Percentiles rank a stretch among this genome's conserved stretches.
Evolutionary conservation across 148 eudicot genomes (phyloP).

Genomic region (Nyssa sinensis): DNA sequence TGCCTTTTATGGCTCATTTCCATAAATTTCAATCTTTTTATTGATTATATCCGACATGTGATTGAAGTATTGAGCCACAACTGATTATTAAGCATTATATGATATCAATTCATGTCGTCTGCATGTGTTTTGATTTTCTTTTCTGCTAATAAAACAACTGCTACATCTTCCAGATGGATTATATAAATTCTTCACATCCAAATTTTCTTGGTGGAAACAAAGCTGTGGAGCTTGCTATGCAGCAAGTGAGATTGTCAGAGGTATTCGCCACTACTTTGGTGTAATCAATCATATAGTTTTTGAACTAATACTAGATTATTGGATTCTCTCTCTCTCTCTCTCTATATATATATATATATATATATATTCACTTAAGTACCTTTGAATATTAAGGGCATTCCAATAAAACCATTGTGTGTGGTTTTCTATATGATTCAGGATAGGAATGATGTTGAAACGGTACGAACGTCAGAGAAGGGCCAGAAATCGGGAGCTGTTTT

Average conservation of each 20-base stretch:
- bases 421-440: background rate
- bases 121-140: background rate
- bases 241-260: conserved; percentile 18
- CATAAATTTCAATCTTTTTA: no score
- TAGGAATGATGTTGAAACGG: conserved; percentile 6
- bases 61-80: background rate
- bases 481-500: conserved; percentile 10
- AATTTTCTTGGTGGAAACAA: conserved; percentile 40
- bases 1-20: no score
- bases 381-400: background rate
- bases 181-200: conserved; percentile 40
- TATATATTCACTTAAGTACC: background rate
- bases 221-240: conserved; percentile 35
- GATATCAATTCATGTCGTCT: background rate
- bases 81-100: background rate
- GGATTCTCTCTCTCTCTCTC: no score
- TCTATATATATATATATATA: no score
- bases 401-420: background rate
- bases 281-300: background rate
- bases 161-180: conserved; percentile 29
- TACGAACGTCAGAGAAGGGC: conserved; percentile 2
- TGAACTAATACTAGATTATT: no score
- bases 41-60: background rate
- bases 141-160: no score
- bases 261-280: background rate